These are phyloP conservation scores for Adansonia grandidieri DNA, from an alignment of 441 rosid species.

Conservation along the genomic window DNA sequence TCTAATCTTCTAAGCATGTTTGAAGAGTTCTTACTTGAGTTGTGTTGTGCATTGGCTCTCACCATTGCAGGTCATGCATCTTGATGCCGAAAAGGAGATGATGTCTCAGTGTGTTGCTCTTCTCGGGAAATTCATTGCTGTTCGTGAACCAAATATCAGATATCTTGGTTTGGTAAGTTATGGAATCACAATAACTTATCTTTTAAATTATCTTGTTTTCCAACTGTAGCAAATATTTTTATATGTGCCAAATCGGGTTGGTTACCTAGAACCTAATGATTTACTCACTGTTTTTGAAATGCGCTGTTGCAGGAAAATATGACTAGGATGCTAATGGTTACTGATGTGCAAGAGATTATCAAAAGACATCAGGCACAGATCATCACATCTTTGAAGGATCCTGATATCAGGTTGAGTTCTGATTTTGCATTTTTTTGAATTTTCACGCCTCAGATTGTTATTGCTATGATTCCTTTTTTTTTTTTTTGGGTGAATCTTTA, in stretches of 20 bases:
- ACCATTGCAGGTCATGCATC: conserved; percentile 87
- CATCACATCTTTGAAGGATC: conserved; percentile 95
- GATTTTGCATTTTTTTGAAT: neutral
- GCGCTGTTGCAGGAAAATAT: conserved; percentile 80
- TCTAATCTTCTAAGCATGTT: conserved; percentile 11
- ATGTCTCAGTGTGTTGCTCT: conserved; percentile 99
- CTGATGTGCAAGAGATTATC: conserved; percentile 94
- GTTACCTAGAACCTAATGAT: conserved; percentile 6
- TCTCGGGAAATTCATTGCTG: conserved; percentile 96
- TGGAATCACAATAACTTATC: conserved; percentile 21
- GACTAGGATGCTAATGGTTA: conserved; percentile 98
- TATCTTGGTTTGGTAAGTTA: conserved; percentile 95
- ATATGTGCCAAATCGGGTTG: neutral
- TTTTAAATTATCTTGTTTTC: neutral
- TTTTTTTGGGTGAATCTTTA: neutral
- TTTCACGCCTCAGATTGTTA: neutral
- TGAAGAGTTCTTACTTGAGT: conserved; percentile 13
- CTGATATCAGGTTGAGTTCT: conserved; percentile 82
- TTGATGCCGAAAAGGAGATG: conserved; percentile 99
- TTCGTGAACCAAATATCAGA: conserved; percentile 97
- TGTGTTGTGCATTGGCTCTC: conserved; percentile 8
- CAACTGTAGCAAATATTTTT: neutral
- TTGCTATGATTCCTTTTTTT: neutral
- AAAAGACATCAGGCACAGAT: conserved; percentile 99
- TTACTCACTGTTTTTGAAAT: conserved; percentile 26